Base-by-base conservation (phyloP, 2,329 filamentous ascomycete species). In the Aspergillus flavus region DNA sequence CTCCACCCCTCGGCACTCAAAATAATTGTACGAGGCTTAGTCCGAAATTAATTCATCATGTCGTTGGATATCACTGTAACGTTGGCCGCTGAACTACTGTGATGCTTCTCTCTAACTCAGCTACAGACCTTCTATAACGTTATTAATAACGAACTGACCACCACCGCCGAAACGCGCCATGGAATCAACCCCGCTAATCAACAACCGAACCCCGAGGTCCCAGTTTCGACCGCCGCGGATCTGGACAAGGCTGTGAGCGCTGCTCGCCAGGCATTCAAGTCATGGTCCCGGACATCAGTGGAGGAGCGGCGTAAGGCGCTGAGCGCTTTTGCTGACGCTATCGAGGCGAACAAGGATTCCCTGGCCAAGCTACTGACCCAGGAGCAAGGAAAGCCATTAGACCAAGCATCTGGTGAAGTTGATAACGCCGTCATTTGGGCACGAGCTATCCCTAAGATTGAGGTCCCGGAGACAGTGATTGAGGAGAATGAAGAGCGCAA, bases 151-250 rank as follows among this genome's bases (percentile, higher is more conserved):
- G 74, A 84, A 72, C 72, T 82, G 63, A 76, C 77, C 21, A 72
- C 78, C 21, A 83, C 82, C 1, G 67, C 76, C 30, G 71, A 79
- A 59, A 84, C 80, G 14, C 80, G 83, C 60, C 79, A 81, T 68
- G 78, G 80, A 50, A 75, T 85, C 68, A 86, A 87, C 72, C 85
- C 85, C 0, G 75, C 84, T 3, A 85, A 81, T 10, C 75, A 79
- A 28, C 74, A 83, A 64, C 75, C 81, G 32, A 83, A 84, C 57
- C 80, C 82, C 30, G 79, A 81, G 19, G 84, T 86, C 1, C 85
- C 85, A 0, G 73, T 86, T 43, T 79, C 78, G 5, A 82, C 79
- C 2, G 75, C 75, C 45, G 70, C 80, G 48, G 84, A 87, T 67
- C 74, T 87, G 56, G 80, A 87, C 64, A 75, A 75, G 43, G 84